Base-by-base conservation (phyloP, 2,329 filamentous ascomycete species). In the Leptosphaerulina australis region DNA sequence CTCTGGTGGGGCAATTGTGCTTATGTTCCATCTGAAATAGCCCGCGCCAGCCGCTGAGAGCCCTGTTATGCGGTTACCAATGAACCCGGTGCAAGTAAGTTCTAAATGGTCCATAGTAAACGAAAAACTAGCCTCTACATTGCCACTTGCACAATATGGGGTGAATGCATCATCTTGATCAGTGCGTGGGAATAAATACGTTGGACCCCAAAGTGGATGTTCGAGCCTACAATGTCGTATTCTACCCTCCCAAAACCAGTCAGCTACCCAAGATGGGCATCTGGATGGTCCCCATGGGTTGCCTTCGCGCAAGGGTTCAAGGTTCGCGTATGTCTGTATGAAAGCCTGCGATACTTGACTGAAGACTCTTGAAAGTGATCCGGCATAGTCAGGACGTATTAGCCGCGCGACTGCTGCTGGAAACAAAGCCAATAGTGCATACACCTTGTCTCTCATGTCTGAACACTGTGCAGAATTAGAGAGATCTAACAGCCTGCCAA, bases 261-360 rank as follows among this genome's bases (percentile, higher is more conserved):
- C 48, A 6, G 48, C 41, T 3, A 14, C 48, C 48, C 48, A 52
- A 20, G 48, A 46, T 3, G 48, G 48, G 9, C 22, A 26, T 3
- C n/a, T 18, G 3, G 18, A 8, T 15, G 25, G 40, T 3, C 48
- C 48, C 48, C 48, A 52, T 5, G 48, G 48, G 25, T 52, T 52
- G 2, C 18, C 48, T 41, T 52, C 26, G 9, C 41, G 40, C 11
- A 52, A n/a, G 2, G 43, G 40, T 3, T 52, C 48, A 8, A 52
- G 41, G 35, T 46, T 52, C 2, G 24, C 21, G 14, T 35, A 31
- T 2, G 10, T 18, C n/a, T 18, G 1, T 15, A 40, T 28, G 21
- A 52, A 52, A 1, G 41, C 48, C 7, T 33, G 21, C 1, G 31
- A 3, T 4, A 18, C 22, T 11, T 35, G 15, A 7, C 11, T 11